Conservation (phyloP, 176 grass and related monocot genomes). For the Elymus sibiricus region DNA sequence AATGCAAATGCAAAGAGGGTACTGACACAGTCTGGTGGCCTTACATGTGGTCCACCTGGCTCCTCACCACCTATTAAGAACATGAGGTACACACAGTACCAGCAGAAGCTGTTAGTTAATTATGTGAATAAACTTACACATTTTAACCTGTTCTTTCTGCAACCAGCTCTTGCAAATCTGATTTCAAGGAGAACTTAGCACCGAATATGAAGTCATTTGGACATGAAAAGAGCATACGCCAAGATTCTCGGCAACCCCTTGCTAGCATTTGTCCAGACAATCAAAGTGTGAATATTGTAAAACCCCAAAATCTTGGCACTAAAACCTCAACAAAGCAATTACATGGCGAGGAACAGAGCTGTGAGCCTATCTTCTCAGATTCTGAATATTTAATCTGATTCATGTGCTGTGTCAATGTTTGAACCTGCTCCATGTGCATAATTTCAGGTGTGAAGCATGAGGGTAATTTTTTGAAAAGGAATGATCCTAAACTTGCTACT, state of each 20-base stretch:
- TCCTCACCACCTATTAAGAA: conserved; percentile 53
- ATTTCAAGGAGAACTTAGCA: conserved; percentile 49
- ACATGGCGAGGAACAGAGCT: conserved; percentile 8
- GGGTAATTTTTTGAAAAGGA: conserved; percentile 63
- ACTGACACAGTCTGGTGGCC: conserved; percentile 41
- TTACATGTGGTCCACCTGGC: conserved; percentile 31
- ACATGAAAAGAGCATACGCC: conserved; percentile 22
- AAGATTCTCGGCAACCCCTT: conserved; percentile 61
- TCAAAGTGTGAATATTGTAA: conserved; percentile 23
- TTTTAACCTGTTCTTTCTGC: not conserved
- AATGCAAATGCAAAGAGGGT: conserved; percentile 60
- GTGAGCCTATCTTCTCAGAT: conserved; percentile 9
- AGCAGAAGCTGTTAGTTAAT: not conserved
- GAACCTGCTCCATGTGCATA: conserved; percentile 25
- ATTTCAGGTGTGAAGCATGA: conserved; percentile 46
- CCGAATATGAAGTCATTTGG: conserved; percentile 34
- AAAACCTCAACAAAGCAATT: conserved; percentile 21
- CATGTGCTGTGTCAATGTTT: not conserved
- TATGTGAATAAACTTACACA: not conserved
- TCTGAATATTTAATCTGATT: conserved; percentile 17
- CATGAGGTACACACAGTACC: conserved; percentile 51
- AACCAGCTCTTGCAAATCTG: conserved; percentile 44
- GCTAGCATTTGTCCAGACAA: conserved; percentile 44
- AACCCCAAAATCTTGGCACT: conserved; percentile 22
- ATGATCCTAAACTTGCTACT: conserved; percentile 85